A percentile compares a stretch with the other conserved stretches of the same genome.
Conservation (phyloP, 768 basidiomycete species). For the Mycena floridula region DNA sequence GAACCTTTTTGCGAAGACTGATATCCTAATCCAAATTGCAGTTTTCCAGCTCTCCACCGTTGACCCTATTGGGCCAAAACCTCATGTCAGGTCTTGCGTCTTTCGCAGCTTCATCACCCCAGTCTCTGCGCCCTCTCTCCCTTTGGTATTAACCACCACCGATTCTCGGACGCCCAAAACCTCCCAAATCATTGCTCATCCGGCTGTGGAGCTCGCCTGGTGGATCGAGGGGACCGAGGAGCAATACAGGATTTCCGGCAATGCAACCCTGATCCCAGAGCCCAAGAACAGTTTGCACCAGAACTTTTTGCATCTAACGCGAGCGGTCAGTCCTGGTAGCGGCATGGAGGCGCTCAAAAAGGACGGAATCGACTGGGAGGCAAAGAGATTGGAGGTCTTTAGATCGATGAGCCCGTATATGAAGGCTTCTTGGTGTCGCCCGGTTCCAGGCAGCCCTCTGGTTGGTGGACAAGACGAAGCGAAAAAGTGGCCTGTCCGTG, state of each 20-base stretch:
- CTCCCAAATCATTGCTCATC: constrained; percentile 41
- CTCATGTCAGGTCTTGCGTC: constrained; percentile 61
- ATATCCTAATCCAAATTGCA: constrained; percentile 15
- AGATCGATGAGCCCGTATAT: constrained; percentile 51
- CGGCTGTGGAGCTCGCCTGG: constrained; percentile 61
- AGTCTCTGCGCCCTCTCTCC: constrained; percentile 34
- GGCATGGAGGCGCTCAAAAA: constrained; percentile 27
- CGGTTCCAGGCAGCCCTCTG: constrained; percentile 54
- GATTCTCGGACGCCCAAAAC: constrained; percentile 72
- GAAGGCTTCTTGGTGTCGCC: constrained; percentile 70
- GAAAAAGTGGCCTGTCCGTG: constrained; percentile 51
- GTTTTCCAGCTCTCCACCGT: constrained; percentile 60
- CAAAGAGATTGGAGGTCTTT: constrained; percentile 54
- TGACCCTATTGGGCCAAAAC: constrained; percentile 32
- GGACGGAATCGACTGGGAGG: constrained; percentile 62
- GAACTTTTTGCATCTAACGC: constrained; percentile 23
- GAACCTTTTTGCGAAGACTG: not conserved
- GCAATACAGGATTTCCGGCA: constrained; percentile 69
- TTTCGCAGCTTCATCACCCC: constrained; percentile 54
- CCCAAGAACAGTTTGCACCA: constrained; percentile 31
- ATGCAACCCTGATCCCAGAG: constrained; percentile 48
- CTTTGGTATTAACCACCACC: constrained; percentile 62
- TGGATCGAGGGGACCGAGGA: constrained; percentile 64
- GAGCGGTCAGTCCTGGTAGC: not conserved
- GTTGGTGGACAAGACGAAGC: constrained; percentile 48